Base-by-base conservation (phyloP, 306 rosid genomes). In the Prosopis cineraria region DNA sequence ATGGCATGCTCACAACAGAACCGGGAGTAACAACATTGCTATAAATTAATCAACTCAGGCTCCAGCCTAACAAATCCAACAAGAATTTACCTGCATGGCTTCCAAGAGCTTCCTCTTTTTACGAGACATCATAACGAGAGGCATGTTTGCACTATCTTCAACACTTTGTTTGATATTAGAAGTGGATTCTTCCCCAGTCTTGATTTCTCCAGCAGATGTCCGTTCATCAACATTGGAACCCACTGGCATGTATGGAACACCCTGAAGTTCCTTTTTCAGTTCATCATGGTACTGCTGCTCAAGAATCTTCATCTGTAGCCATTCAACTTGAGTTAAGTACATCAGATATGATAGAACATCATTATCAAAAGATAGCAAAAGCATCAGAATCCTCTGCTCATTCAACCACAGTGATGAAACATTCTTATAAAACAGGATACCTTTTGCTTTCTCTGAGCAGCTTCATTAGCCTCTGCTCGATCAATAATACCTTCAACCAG, bases 391-490 rank as follows among this genome's bases (percentile, higher is more conserved):
- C 34, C 22, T 41, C 53, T 31, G 36, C 25, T 50, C 62, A 6
- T 62, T 65, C 67, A 68, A 39, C 60, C 27, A 58, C 33, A 19
- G 59, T 1, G 22, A 56, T 36, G 24, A 47, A 30, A 68, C 9
- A 13, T 59, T 72, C 44, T 39, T 27, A 29, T 37, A 60, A 47
- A 60, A 25, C 14, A 34, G 60, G 67, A 12, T 81, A 92, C 98
- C 93, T 89, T 89, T 60, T 81, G 88, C 76, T 89, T 90, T 79
- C 73, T 85, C 85, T 90, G 89, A 16, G 91, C 97, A 41, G 90
- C 94, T 79, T 93, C 91, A 63, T 88, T 93, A 70, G 98, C 99
- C 80, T 91, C 90, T 31, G 93, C 91, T 60, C 97, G 80, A 85
- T 90, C 94, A 8, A 86, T 87, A 52, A 95, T 70, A 58, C 98